A percentile compares a stretch with the other conserved stretches of the same genome.
Evolutionary conservation across 2,329 filamentous ascomycete genomes (phyloP).

Genomic region (Fusarium tuaranense): DNA sequence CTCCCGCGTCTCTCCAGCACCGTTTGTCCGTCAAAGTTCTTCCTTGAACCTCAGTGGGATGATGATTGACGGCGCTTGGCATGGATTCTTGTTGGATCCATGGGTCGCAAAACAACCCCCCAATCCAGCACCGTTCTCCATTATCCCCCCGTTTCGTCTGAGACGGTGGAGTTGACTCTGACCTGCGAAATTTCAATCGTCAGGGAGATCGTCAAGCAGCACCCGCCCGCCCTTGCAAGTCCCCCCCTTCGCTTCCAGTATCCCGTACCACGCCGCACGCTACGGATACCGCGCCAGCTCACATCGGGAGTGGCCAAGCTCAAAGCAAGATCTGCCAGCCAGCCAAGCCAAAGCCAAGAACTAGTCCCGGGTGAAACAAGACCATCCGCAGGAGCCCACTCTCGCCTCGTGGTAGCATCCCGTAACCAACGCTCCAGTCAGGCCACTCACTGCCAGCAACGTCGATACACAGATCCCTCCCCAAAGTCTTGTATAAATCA

Average conservation of each 20-base stretch:
- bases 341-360: slow-evolving; percentile 27
- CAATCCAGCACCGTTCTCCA: background rate
- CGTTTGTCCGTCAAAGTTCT: background rate
- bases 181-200: slow-evolving; percentile 46
- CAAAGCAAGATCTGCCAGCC: slow-evolving; percentile 31
- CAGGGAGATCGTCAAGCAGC: slow-evolving; percentile 37
- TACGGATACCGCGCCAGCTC: background rate
- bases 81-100: slow-evolving; percentile 13
- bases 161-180: slow-evolving; percentile 19
- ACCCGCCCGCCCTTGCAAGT: slow-evolving; percentile 4
- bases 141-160: background rate
- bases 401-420: background rate
- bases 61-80: slow-evolving; percentile 25
- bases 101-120: slow-evolving; percentile 5
- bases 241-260: background rate
- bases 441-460: background rate
- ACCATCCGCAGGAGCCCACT: background rate
- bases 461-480: background rate
- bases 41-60: background rate
- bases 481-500: background rate
- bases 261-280: background rate
- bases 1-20: slow-evolving; percentile 22
- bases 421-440: background rate
- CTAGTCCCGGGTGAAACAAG: slow-evolving; percentile 31
- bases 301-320: background rate